Conservation (phyloP, 2,329 filamentous ascomycete species). For the Hymenoscyphus infarciens region DNA sequence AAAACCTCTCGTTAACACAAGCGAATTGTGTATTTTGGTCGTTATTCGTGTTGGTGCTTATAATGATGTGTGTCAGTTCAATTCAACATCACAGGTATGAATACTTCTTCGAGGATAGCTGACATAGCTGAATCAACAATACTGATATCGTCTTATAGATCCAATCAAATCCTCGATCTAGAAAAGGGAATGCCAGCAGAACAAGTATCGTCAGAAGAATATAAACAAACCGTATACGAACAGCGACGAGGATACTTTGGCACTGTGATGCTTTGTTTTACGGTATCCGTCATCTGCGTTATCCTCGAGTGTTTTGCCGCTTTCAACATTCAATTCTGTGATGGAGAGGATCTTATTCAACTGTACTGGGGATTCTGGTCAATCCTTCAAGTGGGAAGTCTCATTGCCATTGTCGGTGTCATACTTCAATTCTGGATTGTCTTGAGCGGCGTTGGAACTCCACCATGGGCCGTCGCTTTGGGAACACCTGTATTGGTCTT, state of each 20-base stretch:
- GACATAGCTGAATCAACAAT: not conserved
- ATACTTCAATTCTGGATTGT: slow-evolving; percentile 51
- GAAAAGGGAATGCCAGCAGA: slow-evolving; percentile 15
- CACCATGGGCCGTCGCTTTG: slow-evolving; percentile 57
- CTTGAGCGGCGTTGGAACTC: slow-evolving; percentile 48
- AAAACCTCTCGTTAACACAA: slow-evolving; percentile 40
- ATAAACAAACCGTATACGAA: slow-evolving; percentile 16
- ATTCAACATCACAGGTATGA: slow-evolving; percentile 31
- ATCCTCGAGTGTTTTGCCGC: slow-evolving; percentile 50
- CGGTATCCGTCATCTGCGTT: slow-evolving; percentile 43
- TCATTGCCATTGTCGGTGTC: slow-evolving; percentile 57
- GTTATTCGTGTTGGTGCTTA: slow-evolving; percentile 43
- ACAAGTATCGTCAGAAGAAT: slow-evolving; percentile 29
- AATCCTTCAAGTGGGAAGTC: slow-evolving; percentile 54
- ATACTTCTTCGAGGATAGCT: not conserved
- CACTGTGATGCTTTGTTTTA: slow-evolving; percentile 44
- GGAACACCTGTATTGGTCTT: slow-evolving; percentile 59
- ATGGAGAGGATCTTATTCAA: slow-evolving; percentile 55
- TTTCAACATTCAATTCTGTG: slow-evolving; percentile 48
- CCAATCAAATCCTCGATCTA: slow-evolving; percentile 19
- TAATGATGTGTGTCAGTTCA: slow-evolving; percentile 44
- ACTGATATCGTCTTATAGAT: slow-evolving; percentile 16
- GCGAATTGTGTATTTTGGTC: slow-evolving; percentile 47
- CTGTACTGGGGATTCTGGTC: slow-evolving; percentile 61
- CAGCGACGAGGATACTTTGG: slow-evolving; percentile 38